phyloP scores from a whole-genome alignment of 2,329 filamentous ascomycete genomes.

The Botrytis cinerea region DNA sequence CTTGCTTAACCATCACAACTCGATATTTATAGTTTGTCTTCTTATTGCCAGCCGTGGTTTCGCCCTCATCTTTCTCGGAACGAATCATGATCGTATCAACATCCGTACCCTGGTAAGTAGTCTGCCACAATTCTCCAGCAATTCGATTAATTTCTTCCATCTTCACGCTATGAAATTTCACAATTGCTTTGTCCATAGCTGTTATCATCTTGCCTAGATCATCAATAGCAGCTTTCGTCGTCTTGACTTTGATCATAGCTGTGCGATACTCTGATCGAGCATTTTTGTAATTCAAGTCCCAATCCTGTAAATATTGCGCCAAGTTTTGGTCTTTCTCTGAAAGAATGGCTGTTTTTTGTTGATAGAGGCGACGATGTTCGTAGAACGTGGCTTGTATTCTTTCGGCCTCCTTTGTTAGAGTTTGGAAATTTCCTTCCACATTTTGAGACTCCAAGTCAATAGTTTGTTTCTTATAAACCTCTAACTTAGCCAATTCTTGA shows the following conservation, averaged over 20 bases:
- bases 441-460: conserved; percentile 73
- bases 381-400: conserved; percentile 68
- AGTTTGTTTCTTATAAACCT: conserved; percentile 69
- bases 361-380: conserved; percentile 72
- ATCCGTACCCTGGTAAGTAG: conserved; percentile 94
- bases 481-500: conserved; percentile 68
- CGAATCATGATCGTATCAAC: conserved; percentile 96
- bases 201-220: conserved; percentile 80
- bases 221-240: conserved; percentile 89
- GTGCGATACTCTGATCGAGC: conserved; percentile 80
- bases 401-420: conserved; percentile 69
- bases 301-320: conserved; percentile 71
- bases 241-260: conserved; percentile 84
- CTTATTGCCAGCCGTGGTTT: conserved; percentile 45
- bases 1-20: conserved; percentile 95
- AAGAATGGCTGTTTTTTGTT: conserved; percentile 51
- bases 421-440: conserved; percentile 78
- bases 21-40: conserved; percentile 95
- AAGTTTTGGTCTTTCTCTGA: conserved; percentile 76
- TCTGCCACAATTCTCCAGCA: conserved; percentile 93
- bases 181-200: conserved; percentile 93
- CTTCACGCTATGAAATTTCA: conserved; percentile 94
- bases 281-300: conserved; percentile 82
- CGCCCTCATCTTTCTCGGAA: conserved; percentile 78
- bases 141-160: conserved; percentile 99